These are phyloP conservation scores for Gossypium anomalum DNA, from an alignment of 345 rosid genomes.

Conservation along the genomic window DNA sequence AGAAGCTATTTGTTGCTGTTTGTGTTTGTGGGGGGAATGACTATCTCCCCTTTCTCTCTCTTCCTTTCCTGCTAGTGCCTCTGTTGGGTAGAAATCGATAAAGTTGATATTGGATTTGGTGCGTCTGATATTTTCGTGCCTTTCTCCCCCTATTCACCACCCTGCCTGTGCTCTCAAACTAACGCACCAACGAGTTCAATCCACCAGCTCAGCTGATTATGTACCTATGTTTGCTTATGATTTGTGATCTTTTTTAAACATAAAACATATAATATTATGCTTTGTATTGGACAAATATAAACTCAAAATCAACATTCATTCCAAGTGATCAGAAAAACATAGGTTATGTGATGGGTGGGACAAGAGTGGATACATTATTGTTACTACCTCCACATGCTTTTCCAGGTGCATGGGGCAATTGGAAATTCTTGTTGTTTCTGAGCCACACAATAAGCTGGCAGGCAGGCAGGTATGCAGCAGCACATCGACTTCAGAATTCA, in stretches of 20 bases:
- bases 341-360: background rate
- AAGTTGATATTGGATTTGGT: constrained; percentile 23
- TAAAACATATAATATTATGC: too few relatives aligned
- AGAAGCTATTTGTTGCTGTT: constrained; percentile 34
- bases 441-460: constrained; percentile 10
- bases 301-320: background rate
- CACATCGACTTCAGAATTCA: background rate
- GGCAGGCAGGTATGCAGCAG: background rate
- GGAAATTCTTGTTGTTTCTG: constrained; percentile 14
- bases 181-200: too few relatives aligned
- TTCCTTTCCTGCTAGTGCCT: background rate
- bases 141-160: too few relatives aligned
- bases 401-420: constrained; percentile 14
- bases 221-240: too few relatives aligned
- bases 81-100: constrained; percentile 31
- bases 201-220: too few relatives aligned
- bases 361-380: background rate
- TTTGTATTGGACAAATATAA: too few relatives aligned
- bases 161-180: too few relatives aligned
- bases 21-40: constrained; percentile 30
- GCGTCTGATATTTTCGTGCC: constrained; percentile 2
- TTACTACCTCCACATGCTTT: constrained; percentile 17
- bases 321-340: background rate
- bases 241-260: too few relatives aligned
- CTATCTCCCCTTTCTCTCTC: background rate